A percentile compares a stretch with the other conserved stretches of the same genome.
Evolutionary conservation across 345 rosid species (phyloP).

Genomic region (Linum tenue): DNA sequence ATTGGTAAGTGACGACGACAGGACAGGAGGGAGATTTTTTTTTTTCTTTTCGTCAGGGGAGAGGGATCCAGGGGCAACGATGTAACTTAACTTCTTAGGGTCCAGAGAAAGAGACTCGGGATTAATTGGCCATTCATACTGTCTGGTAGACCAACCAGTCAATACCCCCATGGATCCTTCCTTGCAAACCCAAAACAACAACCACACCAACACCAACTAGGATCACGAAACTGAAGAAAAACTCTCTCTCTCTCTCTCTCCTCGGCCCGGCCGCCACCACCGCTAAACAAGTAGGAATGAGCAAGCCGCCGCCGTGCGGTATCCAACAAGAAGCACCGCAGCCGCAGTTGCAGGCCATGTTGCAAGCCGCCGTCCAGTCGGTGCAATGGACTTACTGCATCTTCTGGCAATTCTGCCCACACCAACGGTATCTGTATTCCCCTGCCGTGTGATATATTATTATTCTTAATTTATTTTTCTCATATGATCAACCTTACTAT

Average conservation of each 20-base stretch:
- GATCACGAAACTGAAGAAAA: not conserved
- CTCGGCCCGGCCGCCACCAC: not conserved
- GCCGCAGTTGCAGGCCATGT: conserved; percentile 38
- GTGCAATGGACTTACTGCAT: conserved; percentile 93
- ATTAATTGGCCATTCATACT: conserved; percentile 14
- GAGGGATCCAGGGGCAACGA: no score
- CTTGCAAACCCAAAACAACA: not conserved
- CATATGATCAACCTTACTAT: not conserved
- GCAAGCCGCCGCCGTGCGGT: conserved; percentile 23
- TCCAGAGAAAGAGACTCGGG: no score
- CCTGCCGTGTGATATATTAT: not conserved
- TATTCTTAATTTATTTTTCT: not conserved
- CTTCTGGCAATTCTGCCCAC: conserved; percentile 91
- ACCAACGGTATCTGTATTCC: conserved; percentile 50
- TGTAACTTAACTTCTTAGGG: no score
- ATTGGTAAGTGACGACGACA: no score
- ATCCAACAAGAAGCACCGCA: conserved; percentile 17
- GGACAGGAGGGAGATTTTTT: no score
- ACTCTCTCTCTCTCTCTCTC: not conserved
- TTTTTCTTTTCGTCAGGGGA: no score
- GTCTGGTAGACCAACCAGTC: conserved; percentile 96
- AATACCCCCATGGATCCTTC: conserved; percentile 14
- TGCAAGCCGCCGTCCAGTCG: conserved; percentile 83
- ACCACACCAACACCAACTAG: conserved; percentile 10
- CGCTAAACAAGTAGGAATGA: not conserved